Base-by-base conservation (phyloP, 768 basidiomycete genomes). In the Tylopilus rubrobrunneus region DNA sequence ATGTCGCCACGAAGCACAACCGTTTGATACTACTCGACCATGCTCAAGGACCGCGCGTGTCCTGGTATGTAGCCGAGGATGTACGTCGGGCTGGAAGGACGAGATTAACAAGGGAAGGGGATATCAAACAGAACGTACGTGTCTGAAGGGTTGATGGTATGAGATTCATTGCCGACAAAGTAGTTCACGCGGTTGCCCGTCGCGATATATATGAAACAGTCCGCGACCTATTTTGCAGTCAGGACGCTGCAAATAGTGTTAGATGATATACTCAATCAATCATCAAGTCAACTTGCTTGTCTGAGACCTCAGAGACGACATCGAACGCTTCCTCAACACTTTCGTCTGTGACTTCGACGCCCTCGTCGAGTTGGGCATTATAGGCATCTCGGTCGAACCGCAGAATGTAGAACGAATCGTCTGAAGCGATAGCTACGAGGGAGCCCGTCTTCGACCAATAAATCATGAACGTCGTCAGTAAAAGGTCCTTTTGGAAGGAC, bases 151-250 rank as follows among this genome's bases (percentile, higher is more conserved):
- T 91, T 92, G 68, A 99, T 89, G 48, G 89, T 93, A 69, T 97
- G 94, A 1, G 93, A 85, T 68, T 98, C 92, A 39, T 77, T 86
- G 17, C 97, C 97, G 45, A 98, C 85, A 57, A 99, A 91, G 78
- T 98, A 98, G 72, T 86, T 92, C 46, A 99, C 78, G 19, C 94
- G 80, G 73, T 98, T 98, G 56, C 81, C 81, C 2, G 82, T 72
- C 15, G 87, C 98, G 48, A 94, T 98, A 74, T 97, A 98, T 65
- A 98, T 87, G 73, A 99, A 92, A 71, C 97, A 99, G 71, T 99
- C 97, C 49, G 96, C 97, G 40, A 98, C 84, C 96, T 97, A 99
- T 75, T 95, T 96, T n/a, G 83, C 91, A 0, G 97, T 97, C 76
- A 85, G 89, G 49, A 98, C 85, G 51, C 92, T 96, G 52, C 9